phyloP scores from a whole-genome alignment of 768 basidiomycete species.

The Pleurotus citrinopileatus region DNA sequence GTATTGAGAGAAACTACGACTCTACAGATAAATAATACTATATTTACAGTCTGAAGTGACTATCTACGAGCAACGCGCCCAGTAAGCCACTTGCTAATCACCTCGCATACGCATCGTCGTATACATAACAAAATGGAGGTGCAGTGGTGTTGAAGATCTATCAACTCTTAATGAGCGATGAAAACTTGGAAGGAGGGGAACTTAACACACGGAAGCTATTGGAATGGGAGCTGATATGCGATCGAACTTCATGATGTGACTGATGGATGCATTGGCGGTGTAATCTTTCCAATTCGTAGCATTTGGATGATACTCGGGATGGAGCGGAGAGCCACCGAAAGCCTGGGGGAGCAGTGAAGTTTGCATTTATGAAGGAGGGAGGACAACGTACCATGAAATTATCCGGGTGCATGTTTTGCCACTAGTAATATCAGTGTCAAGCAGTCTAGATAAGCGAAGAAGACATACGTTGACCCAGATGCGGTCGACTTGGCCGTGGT shows the following conservation, averaged over 20 bases:
- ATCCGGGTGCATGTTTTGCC: conserved; percentile 13
- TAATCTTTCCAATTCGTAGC: conserved; percentile 8
- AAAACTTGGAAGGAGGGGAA: no score
- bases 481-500: conserved; percentile 13
- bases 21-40: not conserved
- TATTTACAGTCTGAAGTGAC: not conserved
- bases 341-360: not conserved
- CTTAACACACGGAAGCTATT: not conserved
- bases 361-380: not conserved
- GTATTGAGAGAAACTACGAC: no score
- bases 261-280: not conserved
- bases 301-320: conserved; percentile 5
- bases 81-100: no score
- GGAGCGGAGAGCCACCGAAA: conserved; percentile 10
- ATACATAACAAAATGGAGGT: conserved; percentile 13
- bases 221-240: conserved; percentile 6
- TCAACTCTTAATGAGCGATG: not conserved
- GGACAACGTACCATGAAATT: conserved; percentile 11
- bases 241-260: conserved; percentile 8
- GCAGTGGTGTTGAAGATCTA: conserved; percentile 12
- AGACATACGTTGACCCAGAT: conserved; percentile 12
- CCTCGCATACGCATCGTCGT: conserved; percentile 8
- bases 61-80: not conserved
- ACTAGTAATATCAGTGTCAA: conserved; percentile 5
- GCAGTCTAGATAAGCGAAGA: not conserved